Base-by-base conservation (phyloP, 495 filamentous ascomycete species). In the Pyronema omphalodes region DNA sequence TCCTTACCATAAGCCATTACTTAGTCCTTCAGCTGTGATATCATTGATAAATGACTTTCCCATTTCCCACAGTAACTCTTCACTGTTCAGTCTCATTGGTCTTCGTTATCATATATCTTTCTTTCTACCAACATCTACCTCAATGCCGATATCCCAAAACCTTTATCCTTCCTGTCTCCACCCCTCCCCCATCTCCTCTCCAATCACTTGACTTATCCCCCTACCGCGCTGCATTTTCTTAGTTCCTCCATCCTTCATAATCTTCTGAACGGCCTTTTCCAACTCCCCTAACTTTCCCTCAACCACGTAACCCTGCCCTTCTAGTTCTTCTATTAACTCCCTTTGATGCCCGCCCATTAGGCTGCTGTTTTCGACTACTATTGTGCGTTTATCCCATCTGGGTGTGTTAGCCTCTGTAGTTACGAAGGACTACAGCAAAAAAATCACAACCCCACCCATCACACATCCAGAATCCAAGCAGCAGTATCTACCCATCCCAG, bases 291-390 rank as follows among this genome's bases (percentile, higher is more conserved):
- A 85, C 67, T 46, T 70, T 67, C 83, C 82, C 55, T 80, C 73
- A 41, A 88, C 64, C 1, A 82, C 76, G 66, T 84, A 87, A 19
- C 80, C 80, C 55, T 83, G 74, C 6, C 67, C 62, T 43, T 80
- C 76, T 49, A 94, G 69, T 60, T 81, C 80, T 44, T 76, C 70
- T 1, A 88, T 88, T 8, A 96, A 73, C 65, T 98, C 88, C 37
- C 77, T 74, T 67, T 98, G 91, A 62, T 98, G 91, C 59, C 95
- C 93, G 59, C 87, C 85, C 61, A 94, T 78, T 4, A 98, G 74
- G 1, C 71, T 69, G 7, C 76, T 69, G 66, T 98, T 98, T 7
- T 88, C 86, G 18, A 98, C 88, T 3, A 93, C 85, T 44, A 96
- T 76, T 33, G 94, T 66, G 5, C 81, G 77, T 0, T 83, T 71